A percentile compares a stretch with the other conserved stretches of the same genome.
phyloP scores from a whole-genome alignment of 2,329 filamentous ascomycete genomes.

The Pochonia chlamydosporia region DNA sequence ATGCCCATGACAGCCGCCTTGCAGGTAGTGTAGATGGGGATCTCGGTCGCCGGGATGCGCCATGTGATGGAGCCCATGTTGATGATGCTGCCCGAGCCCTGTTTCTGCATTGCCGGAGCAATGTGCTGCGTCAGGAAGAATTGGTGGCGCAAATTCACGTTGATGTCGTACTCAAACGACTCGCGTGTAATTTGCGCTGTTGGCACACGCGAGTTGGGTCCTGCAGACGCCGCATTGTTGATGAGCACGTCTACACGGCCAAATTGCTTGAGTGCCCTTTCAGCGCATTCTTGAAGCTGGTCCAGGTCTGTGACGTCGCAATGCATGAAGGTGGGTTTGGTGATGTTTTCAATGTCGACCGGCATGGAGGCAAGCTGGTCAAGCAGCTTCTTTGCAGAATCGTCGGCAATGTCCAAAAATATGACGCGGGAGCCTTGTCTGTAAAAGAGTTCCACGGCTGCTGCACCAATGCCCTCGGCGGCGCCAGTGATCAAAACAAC shows the following conservation, averaged over 20 bases:
- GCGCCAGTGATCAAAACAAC: conserved; percentile 40
- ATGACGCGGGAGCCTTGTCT: conserved; percentile 37
- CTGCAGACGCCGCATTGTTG: conserved; percentile 66
- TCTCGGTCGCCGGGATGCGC: conserved; percentile 34
- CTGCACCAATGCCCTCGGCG: conserved; percentile 40
- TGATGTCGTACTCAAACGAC: conserved; percentile 36
- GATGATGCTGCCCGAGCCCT: conserved; percentile 42
- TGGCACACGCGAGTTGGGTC: conserved; percentile 16
- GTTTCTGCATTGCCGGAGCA: conserved; percentile 49
- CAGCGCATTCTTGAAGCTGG: conserved; percentile 25
- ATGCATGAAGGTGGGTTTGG: conserved; percentile 29
- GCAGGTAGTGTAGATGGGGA: conserved; percentile 42
- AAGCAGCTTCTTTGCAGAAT: conserved; percentile 24
- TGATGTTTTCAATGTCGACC: conserved; percentile 10
- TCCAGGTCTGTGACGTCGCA: conserved; percentile 37
- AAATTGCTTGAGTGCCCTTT: conserved; percentile 21
- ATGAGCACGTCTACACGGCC: conserved; percentile 65
- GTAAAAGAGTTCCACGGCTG: conserved; percentile 37
- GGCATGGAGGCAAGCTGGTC: conserved; percentile 14
- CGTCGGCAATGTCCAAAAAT: conserved; percentile 35
- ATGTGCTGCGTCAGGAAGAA: conserved; percentile 69
- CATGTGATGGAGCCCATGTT: conserved; percentile 48
- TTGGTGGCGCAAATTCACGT: conserved; percentile 36
- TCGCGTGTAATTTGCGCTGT: conserved; percentile 32
- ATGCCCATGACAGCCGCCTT: conserved; percentile 52